Evolutionary conservation across 495 filamentous ascomycete genomes (phyloP), one percentile per base, ranked within the genome.

Genomic region (Penicillium subrubescens): DNA sequence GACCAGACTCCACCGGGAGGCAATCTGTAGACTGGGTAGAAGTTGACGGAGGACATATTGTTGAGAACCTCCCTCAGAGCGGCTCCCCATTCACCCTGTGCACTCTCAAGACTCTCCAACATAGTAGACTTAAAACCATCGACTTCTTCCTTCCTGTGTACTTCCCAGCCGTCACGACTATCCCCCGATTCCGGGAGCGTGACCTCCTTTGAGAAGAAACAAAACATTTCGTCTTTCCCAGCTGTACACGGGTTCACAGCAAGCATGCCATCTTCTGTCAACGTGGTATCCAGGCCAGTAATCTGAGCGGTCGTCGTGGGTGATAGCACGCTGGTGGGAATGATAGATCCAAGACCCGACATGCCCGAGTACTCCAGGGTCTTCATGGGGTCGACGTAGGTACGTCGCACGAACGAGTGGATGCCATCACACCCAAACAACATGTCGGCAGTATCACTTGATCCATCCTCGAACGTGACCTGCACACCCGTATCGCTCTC

Each of bases 361-460:
- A 81, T 64, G 39, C 78, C 75, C 34, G 70, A 71, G 39, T 76
- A 74, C 52, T 75, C 75, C 35, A 63, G 69, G 60, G 60, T 63
- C 53, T 70, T 46, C n/a, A 59, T 66, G 39, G 72, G 69, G 59
- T 74, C 73, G 25, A 75, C 69, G 31, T 77, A 67, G 1, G 57
- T 15, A 8, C 70, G 61, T 5, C 76, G 72, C 2, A 77, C 75
- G 6, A 70, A 74, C 19, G 82, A 80, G 41, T 82, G 82, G 17
- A 87, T 83, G 0, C 87, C 87, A 74, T 89, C 86, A 17, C 84
- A 83, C 7, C 82, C 87, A 57, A 89, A 73, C 10, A 88, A 66
- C 14, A 90, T 34, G 73, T 83, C 82, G 0, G 77, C 83, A 0
- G 75, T 71, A 23, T 74, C 75, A 0, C 25, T 50, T 2, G 64